Evolutionary conservation across 768 basidiomycete genomes (phyloP).

Genomic region (Imleria badia): DNA sequence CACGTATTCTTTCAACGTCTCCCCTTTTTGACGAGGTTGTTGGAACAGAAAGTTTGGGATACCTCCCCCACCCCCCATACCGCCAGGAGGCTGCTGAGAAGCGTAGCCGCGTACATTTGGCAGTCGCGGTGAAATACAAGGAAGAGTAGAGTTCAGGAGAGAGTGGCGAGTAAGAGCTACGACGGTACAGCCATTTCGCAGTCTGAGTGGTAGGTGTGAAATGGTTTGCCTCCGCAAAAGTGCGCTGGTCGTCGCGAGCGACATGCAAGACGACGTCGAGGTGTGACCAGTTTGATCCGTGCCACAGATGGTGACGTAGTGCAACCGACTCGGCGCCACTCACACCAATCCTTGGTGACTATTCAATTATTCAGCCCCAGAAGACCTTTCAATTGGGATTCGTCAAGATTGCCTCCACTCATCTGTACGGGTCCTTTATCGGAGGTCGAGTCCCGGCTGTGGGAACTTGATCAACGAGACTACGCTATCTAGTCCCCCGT

Average conservation of each 20-base stretch:
- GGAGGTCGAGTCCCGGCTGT: too few relatives aligned
- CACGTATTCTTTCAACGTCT: constrained; percentile 80
- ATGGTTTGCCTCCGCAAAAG: constrained; percentile 4
- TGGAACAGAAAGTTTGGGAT: constrained; percentile 60
- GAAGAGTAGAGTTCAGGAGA: not conserved
- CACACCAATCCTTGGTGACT: too few relatives aligned
- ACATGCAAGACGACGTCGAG: constrained; percentile 8
- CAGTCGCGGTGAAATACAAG: not conserved
- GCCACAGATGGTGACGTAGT: too few relatives aligned
- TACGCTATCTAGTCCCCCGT: too few relatives aligned
- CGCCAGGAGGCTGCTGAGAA: constrained; percentile 44
- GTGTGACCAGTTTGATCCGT: not conserved
- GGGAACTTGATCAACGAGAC: too few relatives aligned
- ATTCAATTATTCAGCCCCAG: too few relatives aligned
- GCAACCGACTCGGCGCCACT: too few relatives aligned
- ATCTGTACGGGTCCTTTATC: too few relatives aligned
- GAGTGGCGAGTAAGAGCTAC: constrained; percentile 1
- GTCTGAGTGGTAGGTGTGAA: constrained; percentile 18
- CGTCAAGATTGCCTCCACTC: too few relatives aligned
- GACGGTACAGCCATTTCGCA: constrained; percentile 18
- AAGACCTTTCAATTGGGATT: too few relatives aligned
- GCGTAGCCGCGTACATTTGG: constrained; percentile 42
- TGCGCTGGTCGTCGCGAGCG: not conserved
- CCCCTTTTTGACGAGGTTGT: constrained; percentile 73
- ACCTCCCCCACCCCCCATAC: constrained; percentile 33